phyloP scores from a whole-genome alignment of 495 filamentous ascomycete genomes.

The Cercophora sp. region DNA sequence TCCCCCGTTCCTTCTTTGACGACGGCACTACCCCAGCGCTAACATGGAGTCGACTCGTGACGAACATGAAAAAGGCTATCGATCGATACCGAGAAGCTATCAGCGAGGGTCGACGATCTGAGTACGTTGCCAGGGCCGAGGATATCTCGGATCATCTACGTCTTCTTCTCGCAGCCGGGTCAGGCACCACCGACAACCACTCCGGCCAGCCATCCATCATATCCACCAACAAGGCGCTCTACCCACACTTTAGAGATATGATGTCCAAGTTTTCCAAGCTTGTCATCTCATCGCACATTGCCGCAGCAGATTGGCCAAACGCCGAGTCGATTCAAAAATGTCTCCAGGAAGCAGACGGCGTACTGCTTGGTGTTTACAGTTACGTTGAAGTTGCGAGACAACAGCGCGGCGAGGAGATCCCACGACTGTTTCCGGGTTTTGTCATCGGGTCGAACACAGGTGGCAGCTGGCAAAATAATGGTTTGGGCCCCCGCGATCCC shows the following conservation, averaged over 20 bases:
- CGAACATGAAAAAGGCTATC: slow-evolving; percentile 85
- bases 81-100: slow-evolving; percentile 85
- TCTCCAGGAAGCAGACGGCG: slow-evolving; percentile 90
- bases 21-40: slow-evolving; percentile 69
- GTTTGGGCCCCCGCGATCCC: slow-evolving; percentile 62
- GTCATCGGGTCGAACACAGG: slow-evolving; percentile 74
- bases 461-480: slow-evolving; percentile 93
- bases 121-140: slow-evolving; percentile 89
- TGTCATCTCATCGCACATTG: slow-evolving; percentile 97
- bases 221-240: slow-evolving; percentile 90
- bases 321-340: slow-evolving; percentile 89
- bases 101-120: slow-evolving; percentile 70
- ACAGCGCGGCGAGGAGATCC: slow-evolving; percentile 84
- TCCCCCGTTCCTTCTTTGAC: slow-evolving; percentile 79
- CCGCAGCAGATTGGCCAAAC: slow-evolving; percentile 86
- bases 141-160: slow-evolving; percentile 96
- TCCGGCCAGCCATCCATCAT: slow-evolving; percentile 99
- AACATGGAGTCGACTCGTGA: slow-evolving; percentile 82
- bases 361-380: slow-evolving; percentile 86
- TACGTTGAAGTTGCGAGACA: slow-evolving; percentile 93
- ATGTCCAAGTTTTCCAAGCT: slow-evolving; percentile 99
- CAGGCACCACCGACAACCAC: slow-evolving; percentile 95
- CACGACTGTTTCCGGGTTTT: slow-evolving; percentile 87
- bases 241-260: slow-evolving; percentile 97
- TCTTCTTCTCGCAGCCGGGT: slow-evolving; percentile 89